Evolutionary conservation across 2,329 filamentous ascomycete species (phyloP), one percentile per base, ranked within the genome.

Genomic region (Neofusicoccum cordaticola): DNA sequence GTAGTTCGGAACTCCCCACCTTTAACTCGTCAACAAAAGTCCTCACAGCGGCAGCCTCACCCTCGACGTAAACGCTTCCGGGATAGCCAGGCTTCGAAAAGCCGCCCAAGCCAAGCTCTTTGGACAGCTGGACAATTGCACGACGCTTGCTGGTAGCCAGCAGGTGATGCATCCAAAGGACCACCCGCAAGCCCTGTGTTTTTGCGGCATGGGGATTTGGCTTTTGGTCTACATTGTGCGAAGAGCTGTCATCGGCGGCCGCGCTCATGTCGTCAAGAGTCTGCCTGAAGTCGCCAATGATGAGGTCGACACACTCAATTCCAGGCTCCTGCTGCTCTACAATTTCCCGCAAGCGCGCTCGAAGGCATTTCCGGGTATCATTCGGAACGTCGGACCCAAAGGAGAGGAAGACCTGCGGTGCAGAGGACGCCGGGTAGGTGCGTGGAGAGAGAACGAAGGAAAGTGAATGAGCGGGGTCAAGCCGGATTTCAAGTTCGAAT

Each of bases 71-170:
- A 15, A 65, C 56, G n/a, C 44, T 50, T 19, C 63, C 63, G 9
- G 63, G 63, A 34, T 65, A 65, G n/a, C 63, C 63, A 2, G 63
- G 63, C n/a, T 56, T 51, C 11, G 63, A 61, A 17, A 47, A 65
- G 37, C 63, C 63, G 41, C 37, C 57, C 5, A 65, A 17, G 3
- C 45, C 15, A 31, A 53, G 42, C 17, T 62, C 63, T 17, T 31
- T 65, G 1, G 56, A 62, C 22, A 53, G 34, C 13, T 61, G 56
- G 1, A 61, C 39, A n/a, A 65, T 65, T 4, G 56, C 57, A 12
- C 57, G 56, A 17, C 63, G 57, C 17, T 65, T 65, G 4, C 50
- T 56, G 7, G 63, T 65, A 12, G 63, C 57, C 1, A 65, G 57
- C 3, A 65, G 27, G 19, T 65, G 63, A 34, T 65, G 63, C 56